Evolutionary conservation across 306 rosid genomes (phyloP), one percentile per base, ranked within the genome.

Genomic region (Lathyrus aphaca): DNA sequence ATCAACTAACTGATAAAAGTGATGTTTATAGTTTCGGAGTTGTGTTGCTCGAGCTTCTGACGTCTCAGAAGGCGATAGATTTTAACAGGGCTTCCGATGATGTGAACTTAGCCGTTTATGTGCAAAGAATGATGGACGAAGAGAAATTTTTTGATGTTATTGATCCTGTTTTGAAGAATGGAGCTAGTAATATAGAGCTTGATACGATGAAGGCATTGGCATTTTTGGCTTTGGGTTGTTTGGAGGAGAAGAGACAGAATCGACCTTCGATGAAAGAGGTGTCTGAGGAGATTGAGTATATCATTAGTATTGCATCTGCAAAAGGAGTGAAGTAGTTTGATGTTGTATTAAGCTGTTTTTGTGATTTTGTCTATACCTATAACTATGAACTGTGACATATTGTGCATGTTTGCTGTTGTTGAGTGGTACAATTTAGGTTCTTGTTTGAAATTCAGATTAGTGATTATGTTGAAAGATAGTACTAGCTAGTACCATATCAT

Each of bases 261-360:
- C 80, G 92, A 3, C 98, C 96, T 76, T 92, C 92, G 0, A 92
- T 87, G 96, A 92, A 84, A 72, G 95, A 89, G 77, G 89, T 89
- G 0, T 37, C 74, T 0, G 95, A 84, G 77, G 96, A 89, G 87
- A 86, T 92, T 32, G 86, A 83, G 54, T 92, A 92, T 68, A 81
- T 89, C 59, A 88, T 87, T 55, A 83, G 88, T 54, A 71, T 89
- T 71, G 86, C 89, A 37, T 68, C 76, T 4, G 68, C 96, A 10
- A 83, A 82, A 48, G 77, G 44, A 2, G 51, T 46, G 25, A 43
- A 65, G 51, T 80, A 81, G 45, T 61, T 25, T 25, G 29, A 25
- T n/a, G 29, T 25, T 25, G 29, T 25, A 25, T 25, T 25, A 25
- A 25, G 29, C 29, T 25, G 53, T 27, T 42, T 21, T 38, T 27